phyloP scores from a whole-genome alignment of 805 yeast genomes.

The Kockiozyma suomiensis region DNA sequence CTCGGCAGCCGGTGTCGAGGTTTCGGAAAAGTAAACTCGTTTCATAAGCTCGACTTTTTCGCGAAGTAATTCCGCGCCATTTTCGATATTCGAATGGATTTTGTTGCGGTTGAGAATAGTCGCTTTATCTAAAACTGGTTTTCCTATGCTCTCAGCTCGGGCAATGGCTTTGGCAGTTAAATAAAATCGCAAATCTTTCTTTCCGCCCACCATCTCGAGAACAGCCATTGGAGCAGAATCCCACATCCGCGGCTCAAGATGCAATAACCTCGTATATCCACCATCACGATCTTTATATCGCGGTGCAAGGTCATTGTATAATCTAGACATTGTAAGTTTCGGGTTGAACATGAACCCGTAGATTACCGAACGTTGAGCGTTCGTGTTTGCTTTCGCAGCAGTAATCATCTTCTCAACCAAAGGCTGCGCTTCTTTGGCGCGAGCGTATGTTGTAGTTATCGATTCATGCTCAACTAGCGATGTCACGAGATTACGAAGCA shows the following conservation, averaged over 20 bases:
- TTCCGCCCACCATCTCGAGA: constrained; percentile 79
- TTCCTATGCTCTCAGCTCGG: constrained; percentile 66
- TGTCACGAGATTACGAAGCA: constrained; percentile 63
- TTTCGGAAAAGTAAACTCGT: constrained; percentile 43
- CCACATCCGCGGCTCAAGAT: constrained; percentile 81
- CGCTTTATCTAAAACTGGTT: constrained; percentile 51
- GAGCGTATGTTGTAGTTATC: constrained; percentile 71
- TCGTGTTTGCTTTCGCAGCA: constrained; percentile 51
- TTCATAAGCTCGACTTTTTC: constrained; percentile 64
- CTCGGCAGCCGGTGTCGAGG: constrained; percentile 1
- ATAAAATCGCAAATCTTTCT: constrained; percentile 73
- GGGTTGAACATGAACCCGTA: constrained; percentile 53
- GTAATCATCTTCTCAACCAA: constrained; percentile 66
- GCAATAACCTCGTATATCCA: constrained; percentile 85
- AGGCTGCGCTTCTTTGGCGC: constrained; percentile 70
- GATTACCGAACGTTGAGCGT: constrained; percentile 39
- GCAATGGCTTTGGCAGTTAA: constrained; percentile 81
- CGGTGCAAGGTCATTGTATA: constrained; percentile 63
- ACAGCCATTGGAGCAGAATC: constrained; percentile 91
- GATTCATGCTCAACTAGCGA: constrained; percentile 71
- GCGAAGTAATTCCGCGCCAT: constrained; percentile 58
- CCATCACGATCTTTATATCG: constrained; percentile 66
- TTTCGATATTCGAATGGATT: constrained; percentile 50
- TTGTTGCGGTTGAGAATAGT: constrained; percentile 62
- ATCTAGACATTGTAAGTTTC: constrained; percentile 58